Evolutionary conservation across 345 rosid species (phyloP).

Genomic region (Salix koriyanagi): DNA sequence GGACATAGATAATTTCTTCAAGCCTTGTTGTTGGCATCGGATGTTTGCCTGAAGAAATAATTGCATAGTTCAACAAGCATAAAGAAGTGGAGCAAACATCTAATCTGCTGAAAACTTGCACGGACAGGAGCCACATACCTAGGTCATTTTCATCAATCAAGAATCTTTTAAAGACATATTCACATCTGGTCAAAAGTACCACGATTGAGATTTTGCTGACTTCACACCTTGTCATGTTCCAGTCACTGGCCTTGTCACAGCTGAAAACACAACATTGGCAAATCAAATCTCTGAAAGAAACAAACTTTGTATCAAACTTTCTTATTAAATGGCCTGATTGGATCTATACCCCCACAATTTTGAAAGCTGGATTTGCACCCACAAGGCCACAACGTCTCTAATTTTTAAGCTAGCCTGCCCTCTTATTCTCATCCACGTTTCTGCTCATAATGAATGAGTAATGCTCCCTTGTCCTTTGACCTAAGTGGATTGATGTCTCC

Average conservation of each 20-base stretch:
- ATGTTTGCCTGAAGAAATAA: slow-evolving; percentile 52
- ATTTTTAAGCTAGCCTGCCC: too few species aligned
- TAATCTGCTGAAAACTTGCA: not conserved
- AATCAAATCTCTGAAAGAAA: not conserved
- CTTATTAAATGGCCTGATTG: too few species aligned
- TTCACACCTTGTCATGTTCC: slow-evolving; percentile 64
- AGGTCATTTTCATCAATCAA: slow-evolving; percentile 62
- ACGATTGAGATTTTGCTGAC: slow-evolving; percentile 67
- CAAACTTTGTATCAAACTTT: not conserved
- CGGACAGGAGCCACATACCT: slow-evolving; percentile 37
- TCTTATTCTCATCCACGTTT: too few species aligned
- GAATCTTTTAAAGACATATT: slow-evolving; percentile 63
- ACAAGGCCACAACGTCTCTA: too few species aligned
- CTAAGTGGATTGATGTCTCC: too few species aligned
- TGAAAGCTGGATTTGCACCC: too few species aligned
- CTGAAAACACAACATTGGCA: slow-evolving; percentile 28
- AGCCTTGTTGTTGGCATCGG: slow-evolving; percentile 66
- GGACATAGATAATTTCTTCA: slow-evolving; percentile 68
- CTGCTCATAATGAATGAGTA: too few species aligned
- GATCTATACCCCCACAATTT: too few species aligned
- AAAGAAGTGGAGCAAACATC: not conserved
- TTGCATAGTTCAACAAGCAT: not conserved
- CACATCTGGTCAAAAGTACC: slow-evolving; percentile 68
- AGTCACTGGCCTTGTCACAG: slow-evolving; percentile 43
- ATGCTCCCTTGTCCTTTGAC: too few species aligned